phyloP scores from a whole-genome alignment of 2,329 filamentous ascomycete genomes.

The Phialophora expanda region DNA sequence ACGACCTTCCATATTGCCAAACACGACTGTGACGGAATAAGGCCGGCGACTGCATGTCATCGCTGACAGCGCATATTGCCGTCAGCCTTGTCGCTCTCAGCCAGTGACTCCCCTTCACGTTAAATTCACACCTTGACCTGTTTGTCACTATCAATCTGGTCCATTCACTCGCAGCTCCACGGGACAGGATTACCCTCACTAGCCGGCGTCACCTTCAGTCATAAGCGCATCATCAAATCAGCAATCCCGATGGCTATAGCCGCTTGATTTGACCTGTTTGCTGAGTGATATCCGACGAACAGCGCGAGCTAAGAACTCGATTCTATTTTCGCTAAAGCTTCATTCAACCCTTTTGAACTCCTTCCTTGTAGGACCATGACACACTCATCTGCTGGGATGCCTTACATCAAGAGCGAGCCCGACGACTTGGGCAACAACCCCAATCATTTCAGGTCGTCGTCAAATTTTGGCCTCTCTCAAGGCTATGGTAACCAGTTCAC shows the following conservation, averaged over 20 bases:
- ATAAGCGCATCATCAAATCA: conserved; percentile 17
- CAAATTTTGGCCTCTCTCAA: conserved; percentile 34
- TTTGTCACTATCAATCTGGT: background rate
- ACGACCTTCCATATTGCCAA: background rate
- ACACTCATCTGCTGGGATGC: conserved; percentile 60
- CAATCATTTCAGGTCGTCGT: conserved; percentile 54
- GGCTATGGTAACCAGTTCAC: conserved; percentile 58
- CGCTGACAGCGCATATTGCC: conserved; percentile 34
- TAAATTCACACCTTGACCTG: conserved; percentile 18
- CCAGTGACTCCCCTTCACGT: conserved; percentile 10
- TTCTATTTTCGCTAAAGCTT: conserved; percentile 5
- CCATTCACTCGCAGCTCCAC: conserved; percentile 17
- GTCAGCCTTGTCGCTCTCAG: conserved; percentile 26
- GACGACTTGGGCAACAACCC: conserved; percentile 65
- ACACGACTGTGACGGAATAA: conserved; percentile 27
- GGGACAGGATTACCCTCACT: conserved; percentile 23
- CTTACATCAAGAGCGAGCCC: conserved; percentile 72
- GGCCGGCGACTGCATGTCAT: conserved; percentile 24
- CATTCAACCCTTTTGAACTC: background rate
- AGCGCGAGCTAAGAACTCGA: conserved; percentile 18
- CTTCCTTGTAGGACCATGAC: conserved; percentile 50
- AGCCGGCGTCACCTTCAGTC: conserved; percentile 20
- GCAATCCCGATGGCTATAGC: conserved; percentile 27
- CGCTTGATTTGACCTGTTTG: conserved; percentile 23
- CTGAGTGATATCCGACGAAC: conserved; percentile 18